A percentile compares a stretch with the other conserved stretches of the same genome.
These are phyloP conservation scores for Rhodotorula sp. DNA, from an alignment of 1,284 basidiomycete species.

Conservation along the genomic window DNA sequence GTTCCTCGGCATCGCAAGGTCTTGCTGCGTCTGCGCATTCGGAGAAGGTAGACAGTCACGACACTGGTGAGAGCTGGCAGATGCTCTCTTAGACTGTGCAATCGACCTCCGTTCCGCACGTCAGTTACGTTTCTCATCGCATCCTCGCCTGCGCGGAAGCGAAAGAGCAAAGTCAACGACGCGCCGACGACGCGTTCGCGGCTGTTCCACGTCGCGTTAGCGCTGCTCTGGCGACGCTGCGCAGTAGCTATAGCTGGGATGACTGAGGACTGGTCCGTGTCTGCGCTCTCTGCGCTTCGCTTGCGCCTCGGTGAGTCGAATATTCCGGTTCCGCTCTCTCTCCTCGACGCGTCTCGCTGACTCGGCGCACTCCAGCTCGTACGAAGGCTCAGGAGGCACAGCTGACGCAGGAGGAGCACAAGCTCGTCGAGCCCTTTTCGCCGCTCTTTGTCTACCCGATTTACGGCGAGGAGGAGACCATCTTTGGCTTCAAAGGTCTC, in stretches of 20 bases:
- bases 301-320: constrained; percentile 34
- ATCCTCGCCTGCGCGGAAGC: too few species aligned
- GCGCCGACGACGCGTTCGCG: background rate
- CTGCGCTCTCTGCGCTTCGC: constrained; percentile 33
- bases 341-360: constrained; percentile 10
- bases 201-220: background rate
- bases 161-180: background rate
- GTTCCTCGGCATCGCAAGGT: background rate
- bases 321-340: background rate
- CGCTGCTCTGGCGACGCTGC: background rate
- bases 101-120: too few species aligned
- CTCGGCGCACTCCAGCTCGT: constrained; percentile 15
- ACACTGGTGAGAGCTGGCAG: constrained; percentile 11
- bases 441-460: constrained; percentile 56
- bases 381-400: constrained; percentile 7
- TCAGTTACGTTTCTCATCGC: too few species aligned
- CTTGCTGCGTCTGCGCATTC: background rate
- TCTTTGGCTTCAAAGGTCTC: constrained; percentile 87
- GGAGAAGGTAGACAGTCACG: background rate
- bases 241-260: background rate
- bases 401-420: constrained; percentile 30
- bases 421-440: constrained; percentile 38
- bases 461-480: constrained; percentile 92
- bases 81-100: background rate
- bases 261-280: constrained; percentile 31